phyloP scores from a whole-genome alignment of 352 stramenopile genomes.

The Pythium aristosporum region DNA sequence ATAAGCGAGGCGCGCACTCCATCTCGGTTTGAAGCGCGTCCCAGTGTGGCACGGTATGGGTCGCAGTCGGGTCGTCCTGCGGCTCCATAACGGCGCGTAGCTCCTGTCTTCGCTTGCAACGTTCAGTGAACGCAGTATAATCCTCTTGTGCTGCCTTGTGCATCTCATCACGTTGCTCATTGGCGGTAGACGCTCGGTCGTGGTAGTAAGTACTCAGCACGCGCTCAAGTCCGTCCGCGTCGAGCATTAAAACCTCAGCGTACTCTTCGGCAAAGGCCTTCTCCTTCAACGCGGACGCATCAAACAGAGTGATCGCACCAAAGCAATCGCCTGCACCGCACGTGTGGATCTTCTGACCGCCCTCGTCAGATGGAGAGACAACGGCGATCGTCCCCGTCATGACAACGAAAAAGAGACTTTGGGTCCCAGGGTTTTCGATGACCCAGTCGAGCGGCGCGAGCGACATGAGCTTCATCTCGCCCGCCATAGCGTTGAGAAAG shows the following conservation, averaged over 20 bases:
- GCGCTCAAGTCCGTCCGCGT: slow-evolving; percentile 12
- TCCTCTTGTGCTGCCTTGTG: slow-evolving; percentile 20
- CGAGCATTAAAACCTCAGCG: slow-evolving; percentile 20
- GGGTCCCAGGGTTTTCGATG: slow-evolving; percentile 28
- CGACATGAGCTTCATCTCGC: slow-evolving; percentile 24
- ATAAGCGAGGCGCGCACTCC: slow-evolving; percentile 11
- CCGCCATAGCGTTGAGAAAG: slow-evolving; percentile 31
- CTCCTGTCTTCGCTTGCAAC: slow-evolving; percentile 12
- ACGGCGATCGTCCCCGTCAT: slow-evolving; percentile 21
- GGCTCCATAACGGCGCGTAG: background rate
- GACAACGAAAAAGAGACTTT: slow-evolving; percentile 30
- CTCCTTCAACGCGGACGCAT: slow-evolving; percentile 18
- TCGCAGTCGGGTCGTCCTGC: background rate
- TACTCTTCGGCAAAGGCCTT: slow-evolving; percentile 34
- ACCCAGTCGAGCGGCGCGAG: slow-evolving; percentile 34
- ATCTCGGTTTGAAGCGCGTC: slow-evolving; percentile 18
- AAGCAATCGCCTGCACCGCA: slow-evolving; percentile 25
- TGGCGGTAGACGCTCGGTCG: slow-evolving; percentile 14
- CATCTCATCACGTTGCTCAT: slow-evolving; percentile 25
- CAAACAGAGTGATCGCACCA: slow-evolving; percentile 29
- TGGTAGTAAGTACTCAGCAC: slow-evolving; percentile 28
- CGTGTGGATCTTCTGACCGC: slow-evolving; percentile 17
- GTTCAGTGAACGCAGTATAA: slow-evolving; percentile 20
- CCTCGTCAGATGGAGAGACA: slow-evolving; percentile 8
- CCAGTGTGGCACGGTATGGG: slow-evolving; percentile 16